Conservation (phyloP, 768 basidiomycete species). For the Mycena rebaudengoi region DNA sequence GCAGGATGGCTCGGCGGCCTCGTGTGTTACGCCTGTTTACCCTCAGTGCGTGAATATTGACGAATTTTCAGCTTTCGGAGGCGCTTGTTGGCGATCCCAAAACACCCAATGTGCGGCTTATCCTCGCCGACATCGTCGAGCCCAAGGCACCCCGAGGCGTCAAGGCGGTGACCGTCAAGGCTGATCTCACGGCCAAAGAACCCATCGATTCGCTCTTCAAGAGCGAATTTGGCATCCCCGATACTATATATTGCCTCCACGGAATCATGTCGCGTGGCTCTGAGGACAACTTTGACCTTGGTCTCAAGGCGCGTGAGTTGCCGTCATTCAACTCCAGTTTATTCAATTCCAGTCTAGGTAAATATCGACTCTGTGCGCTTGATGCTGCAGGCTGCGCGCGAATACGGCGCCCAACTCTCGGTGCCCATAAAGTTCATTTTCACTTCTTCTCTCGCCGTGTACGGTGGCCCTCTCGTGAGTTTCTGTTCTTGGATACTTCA, state of each 20-base stretch:
- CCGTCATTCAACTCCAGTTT: neutral
- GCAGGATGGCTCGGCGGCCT: slow-evolving; percentile 43
- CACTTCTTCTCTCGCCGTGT: slow-evolving; percentile 67
- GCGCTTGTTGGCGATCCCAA: slow-evolving; percentile 41
- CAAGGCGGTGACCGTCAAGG: slow-evolving; percentile 44
- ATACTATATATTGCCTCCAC: slow-evolving; percentile 57
- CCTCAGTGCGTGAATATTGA: neutral
- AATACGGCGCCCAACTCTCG: slow-evolving; percentile 29
- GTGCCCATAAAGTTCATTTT: slow-evolving; percentile 66
- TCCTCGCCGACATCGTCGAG: slow-evolving; percentile 59
- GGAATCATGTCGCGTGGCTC: slow-evolving; percentile 72
- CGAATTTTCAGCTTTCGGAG: slow-evolving; percentile 41
- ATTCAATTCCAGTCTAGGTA: slow-evolving; percentile 44
- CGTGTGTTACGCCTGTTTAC: neutral
- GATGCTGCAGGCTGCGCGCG: slow-evolving; percentile 48
- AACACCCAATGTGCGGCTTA: slow-evolving; percentile 51
- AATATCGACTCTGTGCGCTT: slow-evolving; percentile 65
- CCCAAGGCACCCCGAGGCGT: slow-evolving; percentile 43
- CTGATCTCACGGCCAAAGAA: slow-evolving; percentile 48
- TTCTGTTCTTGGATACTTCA: neutral
- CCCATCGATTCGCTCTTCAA: slow-evolving; percentile 48
- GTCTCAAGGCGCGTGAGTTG: slow-evolving; percentile 47
- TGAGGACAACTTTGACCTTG: slow-evolving; percentile 67
- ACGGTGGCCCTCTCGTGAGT: slow-evolving; percentile 59
- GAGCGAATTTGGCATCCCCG: slow-evolving; percentile 49